Base-by-base conservation (phyloP, 2,329 filamentous ascomycete species). In the Tolypocladium ovalisporum region DNA sequence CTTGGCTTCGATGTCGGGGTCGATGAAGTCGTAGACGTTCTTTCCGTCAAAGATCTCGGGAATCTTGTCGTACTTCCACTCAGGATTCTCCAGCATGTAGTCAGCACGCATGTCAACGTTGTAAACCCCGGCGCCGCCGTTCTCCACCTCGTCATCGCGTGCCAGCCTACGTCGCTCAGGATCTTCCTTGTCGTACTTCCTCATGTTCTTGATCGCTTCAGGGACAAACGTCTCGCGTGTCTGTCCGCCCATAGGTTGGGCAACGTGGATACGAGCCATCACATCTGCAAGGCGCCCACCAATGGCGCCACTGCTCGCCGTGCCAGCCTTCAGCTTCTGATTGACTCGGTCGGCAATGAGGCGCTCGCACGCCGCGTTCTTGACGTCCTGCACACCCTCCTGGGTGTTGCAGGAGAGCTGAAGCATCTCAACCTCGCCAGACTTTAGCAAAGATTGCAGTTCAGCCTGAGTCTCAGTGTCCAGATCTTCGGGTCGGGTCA, bases 21-120 rank as follows among this genome's bases (percentile, higher is more conserved):
- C 94, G 68, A 99, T 85, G 73, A 90, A 99, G 74, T 99, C 94
- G 76, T 93, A 94, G 58, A 99, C 89, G 72, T 99, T 99, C 81
- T 93, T 92, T 73, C 94, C 94, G 69, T 97, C 86, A 73, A 92
- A 88, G 54, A 97, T 81, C 74, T 99, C 94, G 36, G 94, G 94
- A 57, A 97, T 89, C 75, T 89, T 90, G 77, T 99, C 95, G 71
- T 96, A 84, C 73, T 96, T 96, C 94, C 94, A 97, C 58, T 94
- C 90, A 47, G 88, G 84, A 70, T 97, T 84, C 62, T 88, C 90
- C 61, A 97, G 85, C 19, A 91, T 75, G 73, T 96, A 99, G 68
- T 94, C 89, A 69, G 90, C 84, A 72, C 90, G 88, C 67, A 97
- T 81, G 69, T 99, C 90, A 66, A 97, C 85, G 72, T 90, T 97